Evolutionary conservation across 176 grass and related monocot genomes (phyloP).

Genomic region (Oryza officinalis): DNA sequence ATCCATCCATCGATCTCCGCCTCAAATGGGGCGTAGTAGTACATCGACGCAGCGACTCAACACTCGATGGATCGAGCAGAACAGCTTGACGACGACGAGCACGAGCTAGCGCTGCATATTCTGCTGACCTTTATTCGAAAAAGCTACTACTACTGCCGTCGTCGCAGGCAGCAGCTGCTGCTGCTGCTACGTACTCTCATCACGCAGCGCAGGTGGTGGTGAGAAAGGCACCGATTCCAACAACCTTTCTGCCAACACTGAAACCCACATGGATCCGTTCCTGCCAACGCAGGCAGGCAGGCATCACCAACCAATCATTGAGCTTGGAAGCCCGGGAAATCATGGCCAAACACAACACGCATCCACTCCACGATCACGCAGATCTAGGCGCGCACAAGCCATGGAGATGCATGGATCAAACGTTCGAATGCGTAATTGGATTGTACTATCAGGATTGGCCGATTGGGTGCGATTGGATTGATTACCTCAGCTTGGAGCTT

Average conservation of each 20-base stretch:
- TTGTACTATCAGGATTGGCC: no score
- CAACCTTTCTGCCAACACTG: slow-evolving; percentile 49
- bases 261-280: slow-evolving; percentile 56
- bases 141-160: background rate
- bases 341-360: background rate
- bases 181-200: background rate
- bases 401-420: background rate
- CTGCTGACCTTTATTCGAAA: slow-evolving; percentile 36
- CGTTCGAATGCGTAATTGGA: background rate
- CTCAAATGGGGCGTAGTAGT: no score
- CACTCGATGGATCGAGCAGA: no score
- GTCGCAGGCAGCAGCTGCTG: background rate
- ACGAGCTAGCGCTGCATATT: slow-evolving; percentile 23
- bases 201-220: background rate
- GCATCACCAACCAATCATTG: slow-evolving; percentile 65
- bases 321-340: background rate
- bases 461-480: no score
- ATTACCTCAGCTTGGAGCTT: slow-evolving; percentile 82
- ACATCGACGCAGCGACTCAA: background rate
- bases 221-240: slow-evolving; percentile 37
- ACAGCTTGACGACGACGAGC: background rate
- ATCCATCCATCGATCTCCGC: slow-evolving; percentile 5
- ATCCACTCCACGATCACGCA: slow-evolving; percentile 11
- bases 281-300: slow-evolving; percentile 4
- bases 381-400: slow-evolving; percentile 21